phyloP scores from a whole-genome alignment of 2,329 filamentous ascomycete species.

The Zalaria sp. region DNA sequence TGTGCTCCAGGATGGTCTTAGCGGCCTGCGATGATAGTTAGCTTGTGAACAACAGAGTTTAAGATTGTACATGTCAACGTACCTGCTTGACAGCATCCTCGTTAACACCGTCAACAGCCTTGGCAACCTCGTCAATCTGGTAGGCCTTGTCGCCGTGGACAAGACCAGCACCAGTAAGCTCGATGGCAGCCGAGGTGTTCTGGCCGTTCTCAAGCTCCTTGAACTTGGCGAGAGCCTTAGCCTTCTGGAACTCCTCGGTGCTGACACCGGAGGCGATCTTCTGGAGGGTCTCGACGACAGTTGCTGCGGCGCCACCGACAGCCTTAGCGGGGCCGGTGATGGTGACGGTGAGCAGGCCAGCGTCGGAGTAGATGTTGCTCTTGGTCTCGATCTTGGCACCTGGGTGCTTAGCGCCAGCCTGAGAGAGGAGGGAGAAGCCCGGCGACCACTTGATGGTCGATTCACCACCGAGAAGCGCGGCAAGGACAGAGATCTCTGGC shows the following conservation, averaged over 20 bases:
- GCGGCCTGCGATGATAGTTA: conserved; percentile 47
- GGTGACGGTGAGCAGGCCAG: conserved; percentile 75
- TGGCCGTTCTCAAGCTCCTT: conserved; percentile 72
- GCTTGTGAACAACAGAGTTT: conserved; percentile 8
- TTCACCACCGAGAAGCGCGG: conserved; percentile 77
- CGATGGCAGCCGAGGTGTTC: conserved; percentile 60
- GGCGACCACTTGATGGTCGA: conserved; percentile 90
- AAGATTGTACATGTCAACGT: conserved; percentile 23
- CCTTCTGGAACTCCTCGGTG: conserved; percentile 83
- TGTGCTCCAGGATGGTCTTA: conserved; percentile 74
- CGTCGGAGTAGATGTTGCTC: conserved; percentile 82
- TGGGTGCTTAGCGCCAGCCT: conserved; percentile 54
- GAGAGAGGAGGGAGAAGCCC: conserved; percentile 81
- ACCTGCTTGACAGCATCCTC: conserved; percentile 76
- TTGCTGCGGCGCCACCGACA: conserved; percentile 60
- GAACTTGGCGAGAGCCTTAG: conserved; percentile 86
- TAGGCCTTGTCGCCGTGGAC: conserved; percentile 70
- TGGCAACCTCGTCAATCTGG: conserved; percentile 66
- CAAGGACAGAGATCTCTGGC: conserved; percentile 77
- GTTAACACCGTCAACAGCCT: conserved; percentile 68
- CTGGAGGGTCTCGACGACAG: conserved; percentile 71
- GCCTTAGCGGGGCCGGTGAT: conserved; percentile 61
- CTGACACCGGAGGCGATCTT: conserved; percentile 55
- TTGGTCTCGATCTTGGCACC: conserved; percentile 57
- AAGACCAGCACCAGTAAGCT: conserved; percentile 72